Conservation (phyloP, 805 yeast species). For the Zygoascus ofunaensis region DNA sequence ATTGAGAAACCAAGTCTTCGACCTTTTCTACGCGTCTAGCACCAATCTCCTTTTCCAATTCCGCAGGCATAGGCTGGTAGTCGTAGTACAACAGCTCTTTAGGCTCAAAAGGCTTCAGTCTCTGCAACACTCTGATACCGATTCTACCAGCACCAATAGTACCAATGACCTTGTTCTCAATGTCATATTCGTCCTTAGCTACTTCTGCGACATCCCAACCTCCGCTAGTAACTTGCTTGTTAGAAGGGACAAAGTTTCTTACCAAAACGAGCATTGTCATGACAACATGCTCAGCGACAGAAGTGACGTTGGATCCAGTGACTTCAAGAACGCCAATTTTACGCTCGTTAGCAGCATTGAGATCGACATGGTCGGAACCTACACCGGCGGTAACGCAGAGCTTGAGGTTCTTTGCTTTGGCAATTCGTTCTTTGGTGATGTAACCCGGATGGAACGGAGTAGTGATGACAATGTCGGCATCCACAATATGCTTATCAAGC, state of each 20-base stretch:
- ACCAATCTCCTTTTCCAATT: constrained; percentile 48
- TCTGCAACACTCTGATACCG: constrained; percentile 65
- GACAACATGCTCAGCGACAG: constrained; percentile 74
- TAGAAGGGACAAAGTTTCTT: constrained; percentile 73
- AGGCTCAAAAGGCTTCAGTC: constrained; percentile 64
- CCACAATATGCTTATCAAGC: constrained; percentile 57
- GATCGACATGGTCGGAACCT: constrained; percentile 74
- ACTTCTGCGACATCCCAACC: constrained; percentile 72
- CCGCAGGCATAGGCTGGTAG: constrained; percentile 57
- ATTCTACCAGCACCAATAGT: constrained; percentile 79
- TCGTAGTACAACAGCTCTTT: constrained; percentile 66
- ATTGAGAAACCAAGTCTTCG: constrained; percentile 56
- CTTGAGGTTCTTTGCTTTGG: constrained; percentile 59
- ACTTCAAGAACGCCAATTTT: constrained; percentile 67
- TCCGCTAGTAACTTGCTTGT: constrained; percentile 51
- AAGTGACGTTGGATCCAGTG: constrained; percentile 70
- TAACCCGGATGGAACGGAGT: constrained; percentile 82
- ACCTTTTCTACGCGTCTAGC: constrained; percentile 50
- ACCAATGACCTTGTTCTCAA: constrained; percentile 69
- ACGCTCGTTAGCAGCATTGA: constrained; percentile 54
- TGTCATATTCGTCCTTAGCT: constrained; percentile 64
- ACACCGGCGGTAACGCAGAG: constrained; percentile 73
- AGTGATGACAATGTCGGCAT: constrained; percentile 68
- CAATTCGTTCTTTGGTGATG: constrained; percentile 56
- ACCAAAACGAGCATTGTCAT: constrained; percentile 65